Percentiles rank a stretch among this genome's conserved stretches.
Conservation (phyloP, 805 yeast genomes). For the Danielia oregonensis region DNA sequence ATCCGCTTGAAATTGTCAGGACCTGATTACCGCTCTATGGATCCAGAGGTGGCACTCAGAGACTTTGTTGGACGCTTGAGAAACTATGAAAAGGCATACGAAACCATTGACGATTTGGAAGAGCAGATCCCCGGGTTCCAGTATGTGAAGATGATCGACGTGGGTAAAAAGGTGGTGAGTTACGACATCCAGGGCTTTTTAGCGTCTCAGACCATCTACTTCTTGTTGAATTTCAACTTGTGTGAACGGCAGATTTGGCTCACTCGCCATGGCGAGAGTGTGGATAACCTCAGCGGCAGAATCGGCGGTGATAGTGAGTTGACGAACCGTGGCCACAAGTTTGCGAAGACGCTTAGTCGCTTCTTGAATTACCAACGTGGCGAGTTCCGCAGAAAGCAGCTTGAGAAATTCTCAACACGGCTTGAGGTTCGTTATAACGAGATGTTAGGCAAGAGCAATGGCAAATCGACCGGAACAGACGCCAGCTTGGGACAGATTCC, state of each 20-base stretch:
- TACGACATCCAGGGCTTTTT: constrained; percentile 83
- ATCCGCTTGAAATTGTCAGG: constrained; percentile 84
- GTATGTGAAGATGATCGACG: constrained; percentile 93
- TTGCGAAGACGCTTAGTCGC: constrained; percentile 65
- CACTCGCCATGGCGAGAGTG: constrained; percentile 90
- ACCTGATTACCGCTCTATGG: constrained; percentile 88
- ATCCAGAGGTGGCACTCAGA: constrained; percentile 68
- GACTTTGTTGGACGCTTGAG: constrained; percentile 77
- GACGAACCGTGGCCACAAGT: constrained; percentile 74
- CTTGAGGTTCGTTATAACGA: constrained; percentile 41
- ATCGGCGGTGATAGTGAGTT: constrained; percentile 90
- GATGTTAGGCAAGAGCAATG: constrained; percentile 22
- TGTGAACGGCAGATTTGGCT: constrained; percentile 91
- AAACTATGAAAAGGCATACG: constrained; percentile 86
- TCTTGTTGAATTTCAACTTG: constrained; percentile 76
- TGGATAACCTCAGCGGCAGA: constrained; percentile 77
- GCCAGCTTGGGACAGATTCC: constrained; percentile 30
- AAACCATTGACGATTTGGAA: constrained; percentile 80
- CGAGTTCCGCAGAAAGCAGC: constrained; percentile 62
- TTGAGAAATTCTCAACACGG: constrained; percentile 47
- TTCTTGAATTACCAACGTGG: constrained; percentile 71
- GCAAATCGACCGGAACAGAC: constrained; percentile 8
- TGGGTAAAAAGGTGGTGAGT: constrained; percentile 90
- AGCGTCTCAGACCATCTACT: constrained; percentile 91
- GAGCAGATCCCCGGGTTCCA: constrained; percentile 65